Conservation (phyloP, 805 yeast species). For the Barnettozyma salicaria region DNA sequence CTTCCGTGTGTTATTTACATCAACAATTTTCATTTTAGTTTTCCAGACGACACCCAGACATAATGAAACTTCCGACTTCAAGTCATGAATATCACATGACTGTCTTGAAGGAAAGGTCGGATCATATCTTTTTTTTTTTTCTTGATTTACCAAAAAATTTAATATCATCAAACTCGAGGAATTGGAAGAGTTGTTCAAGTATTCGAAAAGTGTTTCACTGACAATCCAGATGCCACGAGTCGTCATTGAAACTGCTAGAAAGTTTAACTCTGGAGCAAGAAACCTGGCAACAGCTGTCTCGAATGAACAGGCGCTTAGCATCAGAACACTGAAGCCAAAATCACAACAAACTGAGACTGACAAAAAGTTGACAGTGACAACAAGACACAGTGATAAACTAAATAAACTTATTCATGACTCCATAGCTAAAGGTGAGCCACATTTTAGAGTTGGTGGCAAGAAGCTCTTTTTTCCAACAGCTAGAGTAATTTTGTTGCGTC, state of each 20-base stretch:
- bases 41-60: no score
- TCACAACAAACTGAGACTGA: slow-evolving; percentile 14
- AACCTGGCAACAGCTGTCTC: slow-evolving; percentile 15
- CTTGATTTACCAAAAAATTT: no score
- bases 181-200: no score
- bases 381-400: slow-evolving; percentile 24
- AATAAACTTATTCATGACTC: slow-evolving; percentile 34
- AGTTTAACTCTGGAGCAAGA: slow-evolving; percentile 20
- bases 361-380: slow-evolving; percentile 18
- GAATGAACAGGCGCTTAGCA: slow-evolving; percentile 6
- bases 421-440: slow-evolving; percentile 60
- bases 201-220: no score
- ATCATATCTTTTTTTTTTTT: no score
- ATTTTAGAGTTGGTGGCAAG: slow-evolving; percentile 75
- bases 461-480: slow-evolving; percentile 83
- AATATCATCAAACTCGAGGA: no score
- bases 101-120: no score
- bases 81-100: no score
- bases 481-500: slow-evolving; percentile 71
- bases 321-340: slow-evolving; percentile 9
- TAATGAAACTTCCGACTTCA: no score
- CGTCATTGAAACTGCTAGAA: slow-evolving; percentile 9
- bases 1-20: no score
- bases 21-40: no score
- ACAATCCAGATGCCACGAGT: no score